Evolutionary conservation across 305 asterid species (phyloP).

Genomic region (Lippia alba): DNA sequence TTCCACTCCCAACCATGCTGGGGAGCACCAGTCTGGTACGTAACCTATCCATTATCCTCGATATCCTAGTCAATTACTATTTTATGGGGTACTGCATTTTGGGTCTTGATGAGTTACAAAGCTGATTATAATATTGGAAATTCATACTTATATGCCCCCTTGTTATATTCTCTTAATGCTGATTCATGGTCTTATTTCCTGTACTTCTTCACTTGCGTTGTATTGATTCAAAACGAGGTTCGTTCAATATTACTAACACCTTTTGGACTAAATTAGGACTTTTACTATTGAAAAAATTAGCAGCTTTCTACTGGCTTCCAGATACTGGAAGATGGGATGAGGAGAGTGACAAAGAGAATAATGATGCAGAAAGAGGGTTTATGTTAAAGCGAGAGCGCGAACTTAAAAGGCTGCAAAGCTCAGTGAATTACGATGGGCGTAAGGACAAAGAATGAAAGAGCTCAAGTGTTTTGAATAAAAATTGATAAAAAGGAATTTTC

Average conservation of each 20-base stretch:
- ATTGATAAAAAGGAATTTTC: constrained; percentile 3
- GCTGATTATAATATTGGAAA: constrained; percentile 10
- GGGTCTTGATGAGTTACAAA: constrained; percentile 11
- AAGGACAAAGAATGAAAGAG: constrained; percentile 34
- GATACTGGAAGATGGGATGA: constrained; percentile 33
- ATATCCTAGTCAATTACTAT: constrained; percentile 14
- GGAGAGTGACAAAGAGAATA: constrained; percentile 36
- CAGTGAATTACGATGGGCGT: constrained; percentile 42
- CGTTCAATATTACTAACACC: constrained; percentile 29
- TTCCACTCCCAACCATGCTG: constrained; percentile 39
- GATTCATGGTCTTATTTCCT: constrained; percentile 19
- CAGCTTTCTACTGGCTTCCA: constrained; percentile 42
- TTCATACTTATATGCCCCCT: constrained; percentile 1
- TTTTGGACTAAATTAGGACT: constrained; percentile 31
- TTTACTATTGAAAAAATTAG: constrained; percentile 31
- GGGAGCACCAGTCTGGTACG: constrained; percentile 50
- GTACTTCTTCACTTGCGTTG: constrained; percentile 10
- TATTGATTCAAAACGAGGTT: constrained; percentile 16
- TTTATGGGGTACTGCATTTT: not conserved
- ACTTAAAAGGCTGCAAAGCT: constrained; percentile 46
- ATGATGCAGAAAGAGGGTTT: constrained; percentile 34
- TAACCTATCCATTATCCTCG: constrained; percentile 8
- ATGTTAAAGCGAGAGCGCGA: constrained; percentile 46
- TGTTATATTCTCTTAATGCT: constrained; percentile 20
- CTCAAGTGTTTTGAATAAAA: constrained; percentile 8